A percentile compares a stretch with the other conserved stretches of the same genome.
Conservation (phyloP, 2,329 filamentous ascomycete genomes). For the Claviceps citrina region DNA sequence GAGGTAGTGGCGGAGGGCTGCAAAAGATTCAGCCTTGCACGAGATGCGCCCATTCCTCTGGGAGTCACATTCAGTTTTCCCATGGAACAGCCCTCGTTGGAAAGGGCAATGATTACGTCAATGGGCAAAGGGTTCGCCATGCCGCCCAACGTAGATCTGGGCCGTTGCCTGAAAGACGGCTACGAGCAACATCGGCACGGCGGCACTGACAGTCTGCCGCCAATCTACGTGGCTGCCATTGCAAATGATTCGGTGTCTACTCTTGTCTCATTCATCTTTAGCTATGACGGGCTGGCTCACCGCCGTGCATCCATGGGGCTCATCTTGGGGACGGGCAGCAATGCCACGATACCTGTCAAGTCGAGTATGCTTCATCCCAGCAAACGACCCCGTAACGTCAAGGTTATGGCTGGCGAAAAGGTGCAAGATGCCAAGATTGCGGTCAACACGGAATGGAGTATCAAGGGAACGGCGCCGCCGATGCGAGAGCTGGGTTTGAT, state of each 20-base stretch:
- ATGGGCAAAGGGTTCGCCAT: constrained; percentile 61
- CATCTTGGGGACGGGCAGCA: constrained; percentile 69
- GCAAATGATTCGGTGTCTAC: constrained; percentile 73
- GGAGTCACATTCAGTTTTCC: constrained; percentile 60
- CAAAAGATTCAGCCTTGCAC: constrained; percentile 25
- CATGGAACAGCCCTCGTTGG: constrained; percentile 47
- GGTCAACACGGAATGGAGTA: constrained; percentile 75
- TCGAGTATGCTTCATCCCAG: constrained; percentile 44
- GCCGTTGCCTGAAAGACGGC: constrained; percentile 40
- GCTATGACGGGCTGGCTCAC: constrained; percentile 42
- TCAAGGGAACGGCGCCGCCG: constrained; percentile 57
- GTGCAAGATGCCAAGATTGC: constrained; percentile 48
- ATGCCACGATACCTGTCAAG: constrained; percentile 62
- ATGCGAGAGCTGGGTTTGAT: constrained; percentile 47
- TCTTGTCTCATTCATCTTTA: constrained; percentile 60
- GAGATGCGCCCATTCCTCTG: constrained; percentile 36
- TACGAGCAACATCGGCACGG: constrained; percentile 39
- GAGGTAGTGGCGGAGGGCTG: constrained; percentile 50
- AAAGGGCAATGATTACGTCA: constrained; percentile 46
- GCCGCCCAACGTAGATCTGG: constrained; percentile 43
- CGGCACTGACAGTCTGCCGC: constrained; percentile 35
- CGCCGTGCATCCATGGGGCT: constrained; percentile 62
- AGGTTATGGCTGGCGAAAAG: constrained; percentile 29
- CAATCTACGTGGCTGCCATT: constrained; percentile 57
- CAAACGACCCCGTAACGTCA: constrained; percentile 40